A percentile compares a stretch with the other conserved stretches of the same genome.
These are phyloP conservation scores for Penicillium coffeae DNA, from an alignment of 495 filamentous ascomycete genomes.

Conservation along the genomic window DNA sequence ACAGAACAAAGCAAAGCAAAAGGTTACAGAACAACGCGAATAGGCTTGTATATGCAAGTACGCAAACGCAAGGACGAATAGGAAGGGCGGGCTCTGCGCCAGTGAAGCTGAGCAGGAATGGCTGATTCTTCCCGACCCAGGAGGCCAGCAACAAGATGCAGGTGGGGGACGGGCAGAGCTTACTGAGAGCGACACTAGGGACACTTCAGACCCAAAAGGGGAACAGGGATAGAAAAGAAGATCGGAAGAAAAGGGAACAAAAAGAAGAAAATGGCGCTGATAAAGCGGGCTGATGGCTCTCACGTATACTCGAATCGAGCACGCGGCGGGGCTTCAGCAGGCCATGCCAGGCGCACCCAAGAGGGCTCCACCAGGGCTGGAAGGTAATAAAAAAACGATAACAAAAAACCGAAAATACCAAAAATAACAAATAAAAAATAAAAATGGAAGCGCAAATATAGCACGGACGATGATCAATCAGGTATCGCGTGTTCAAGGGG, in stretches of 20 bases:
- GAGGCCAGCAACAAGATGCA: too few relatives aligned
- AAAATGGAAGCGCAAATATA: slow-evolving; percentile 1
- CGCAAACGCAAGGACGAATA: too few relatives aligned
- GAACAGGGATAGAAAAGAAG: background rate
- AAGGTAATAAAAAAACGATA: slow-evolving; percentile 4
- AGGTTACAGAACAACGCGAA: background rate
- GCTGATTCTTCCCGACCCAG: too few relatives aligned
- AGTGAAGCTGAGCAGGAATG: too few relatives aligned
- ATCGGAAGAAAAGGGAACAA: slow-evolving; percentile 1
- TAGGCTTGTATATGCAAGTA: too few relatives aligned
- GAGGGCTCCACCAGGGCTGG: slow-evolving; percentile 3
- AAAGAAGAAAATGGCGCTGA: background rate
- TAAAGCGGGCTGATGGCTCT: slow-evolving; percentile 1
- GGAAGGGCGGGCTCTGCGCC: too few relatives aligned
- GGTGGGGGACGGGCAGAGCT: too few relatives aligned
- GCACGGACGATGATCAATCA: slow-evolving; percentile 6
- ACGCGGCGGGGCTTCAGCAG: slow-evolving; percentile 6
- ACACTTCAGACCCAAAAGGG: background rate
- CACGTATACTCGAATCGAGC: slow-evolving; percentile 17
- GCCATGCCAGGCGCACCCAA: slow-evolving; percentile 4
- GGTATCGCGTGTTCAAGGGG: slow-evolving; percentile 16
- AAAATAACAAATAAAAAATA: slow-evolving; percentile 8
- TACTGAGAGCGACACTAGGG: background rate
- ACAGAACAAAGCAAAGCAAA: background rate
- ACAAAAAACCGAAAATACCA: slow-evolving; percentile 6